These are phyloP conservation scores for Forsythia suspensa DNA, from an alignment of 257 asterid genomes.

Conservation along the genomic window DNA sequence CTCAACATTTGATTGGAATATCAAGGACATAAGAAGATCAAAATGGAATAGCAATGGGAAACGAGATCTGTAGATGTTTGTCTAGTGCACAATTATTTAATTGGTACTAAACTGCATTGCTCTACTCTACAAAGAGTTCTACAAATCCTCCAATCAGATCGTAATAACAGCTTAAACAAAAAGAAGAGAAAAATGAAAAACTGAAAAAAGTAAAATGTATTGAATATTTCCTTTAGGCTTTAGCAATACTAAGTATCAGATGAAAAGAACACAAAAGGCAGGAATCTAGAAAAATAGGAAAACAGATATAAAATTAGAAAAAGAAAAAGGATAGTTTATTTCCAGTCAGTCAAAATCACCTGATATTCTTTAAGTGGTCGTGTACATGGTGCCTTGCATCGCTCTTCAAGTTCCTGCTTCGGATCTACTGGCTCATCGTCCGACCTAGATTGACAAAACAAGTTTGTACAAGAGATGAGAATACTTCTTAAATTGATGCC, in stretches of 20 bases:
- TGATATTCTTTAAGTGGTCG: conserved; percentile 73
- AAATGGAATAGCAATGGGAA: background rate
- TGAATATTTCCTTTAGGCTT: background rate
- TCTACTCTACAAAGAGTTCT: background rate
- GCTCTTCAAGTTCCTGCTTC: conserved; percentile 66
- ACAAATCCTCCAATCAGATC: background rate
- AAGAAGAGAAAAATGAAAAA: background rate
- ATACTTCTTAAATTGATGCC: background rate
- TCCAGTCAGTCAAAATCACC: conserved; percentile 35
- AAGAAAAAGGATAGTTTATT: background rate
- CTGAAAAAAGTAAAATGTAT: background rate
- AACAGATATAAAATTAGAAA: background rate
- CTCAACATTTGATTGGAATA: background rate
- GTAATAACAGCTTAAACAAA: background rate
- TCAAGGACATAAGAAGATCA: background rate
- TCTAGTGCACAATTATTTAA: background rate
- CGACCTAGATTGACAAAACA: conserved; percentile 47
- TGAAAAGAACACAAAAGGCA: background rate
- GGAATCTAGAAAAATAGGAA: conserved; percentile 5
- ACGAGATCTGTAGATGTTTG: background rate
- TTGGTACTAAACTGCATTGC: background rate
- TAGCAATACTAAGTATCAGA: background rate
- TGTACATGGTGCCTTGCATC: conserved; percentile 80
- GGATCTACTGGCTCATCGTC: conserved; percentile 88
- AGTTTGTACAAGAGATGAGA: background rate